Evolutionary conservation across 2,329 filamentous ascomycete genomes (phyloP), one percentile per base, ranked within the genome.

Genomic region (Claviceps arundinis): DNA sequence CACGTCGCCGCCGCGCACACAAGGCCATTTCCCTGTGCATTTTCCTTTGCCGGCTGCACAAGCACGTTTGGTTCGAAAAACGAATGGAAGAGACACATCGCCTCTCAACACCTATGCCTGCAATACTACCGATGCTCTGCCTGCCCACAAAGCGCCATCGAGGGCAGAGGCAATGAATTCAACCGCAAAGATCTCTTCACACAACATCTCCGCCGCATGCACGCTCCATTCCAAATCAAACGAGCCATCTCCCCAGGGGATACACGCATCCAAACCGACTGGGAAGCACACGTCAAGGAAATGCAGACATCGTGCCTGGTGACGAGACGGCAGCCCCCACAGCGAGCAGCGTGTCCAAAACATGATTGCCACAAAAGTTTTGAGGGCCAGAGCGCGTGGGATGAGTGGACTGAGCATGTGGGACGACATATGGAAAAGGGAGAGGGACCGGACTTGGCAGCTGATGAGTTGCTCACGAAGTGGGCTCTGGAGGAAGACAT

Each of bases 131-230:
- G 81, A 19, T 84, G 81, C 57, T 83, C 81, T 0, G 71, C 75
- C 2, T 84, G 81, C 54, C 75, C 78, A 0, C 72, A 75, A 53
- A 74, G 68, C 52, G 70, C 71, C 1, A 66, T 69, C 0, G 77
- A 81, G 54, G 77, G 77, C 37, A 80, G 77, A 56, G 77, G 76
- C 4, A 81, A 81, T 55, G 81, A 84, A 65, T 96, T 96, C 68
- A 96, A 96, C 66, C 84, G 91, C 60, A 96, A 95, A 65, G 91
- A 97, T 63, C 78, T 98, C 13, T 98, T 96, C 66, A 91, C 88
- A 0, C 91, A 97, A 64, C 91, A 98, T 61, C 77, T 95, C 14
- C 85, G 90, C 14, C 87, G 91, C 47, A 97, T 97, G 91, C 93
- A 98, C 61, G 82, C 85, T 0, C 82, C 84, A 0, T 80, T 80